Evolutionary conservation across 805 yeast species (phyloP).

Genomic region (Kluyveromyces nonfermentans): DNA sequence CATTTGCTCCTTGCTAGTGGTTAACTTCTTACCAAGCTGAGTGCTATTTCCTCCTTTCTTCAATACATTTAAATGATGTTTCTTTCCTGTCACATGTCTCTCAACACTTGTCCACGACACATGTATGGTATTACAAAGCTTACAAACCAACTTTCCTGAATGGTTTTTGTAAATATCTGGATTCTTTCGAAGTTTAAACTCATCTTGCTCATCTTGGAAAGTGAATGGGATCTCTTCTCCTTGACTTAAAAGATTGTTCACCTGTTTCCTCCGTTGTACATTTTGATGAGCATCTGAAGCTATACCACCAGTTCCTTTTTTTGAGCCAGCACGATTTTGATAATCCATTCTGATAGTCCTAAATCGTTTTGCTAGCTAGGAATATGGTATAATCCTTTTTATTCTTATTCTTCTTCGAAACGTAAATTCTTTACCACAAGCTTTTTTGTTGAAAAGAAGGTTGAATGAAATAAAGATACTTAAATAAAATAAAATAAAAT

Average conservation of each 20-base stretch:
- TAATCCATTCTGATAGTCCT: slow-evolving; percentile 54
- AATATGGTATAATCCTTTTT: background rate
- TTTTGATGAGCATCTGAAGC: slow-evolving; percentile 68
- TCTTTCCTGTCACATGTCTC: slow-evolving; percentile 75
- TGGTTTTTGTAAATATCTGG: slow-evolving; percentile 83
- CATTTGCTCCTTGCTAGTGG: slow-evolving; percentile 13
- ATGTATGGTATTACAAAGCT: slow-evolving; percentile 76
- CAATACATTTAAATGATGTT: slow-evolving; percentile 67
- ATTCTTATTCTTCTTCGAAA: background rate
- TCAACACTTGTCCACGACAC: slow-evolving; percentile 70
- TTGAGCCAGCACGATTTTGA: slow-evolving; percentile 81
- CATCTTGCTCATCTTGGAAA: slow-evolving; percentile 44
- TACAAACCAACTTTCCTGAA: slow-evolving; percentile 78
- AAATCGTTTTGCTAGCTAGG: background rate
- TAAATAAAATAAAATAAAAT: too few relatives aligned
- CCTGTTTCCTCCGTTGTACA: slow-evolving; percentile 56
- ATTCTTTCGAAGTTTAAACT: slow-evolving; percentile 13
- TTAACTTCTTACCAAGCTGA: background rate
- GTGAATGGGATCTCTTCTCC: slow-evolving; percentile 31
- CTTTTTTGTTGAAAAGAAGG: background rate
- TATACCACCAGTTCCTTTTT: slow-evolving; percentile 84
- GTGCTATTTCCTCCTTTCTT: slow-evolving; percentile 41
- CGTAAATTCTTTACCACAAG: background rate
- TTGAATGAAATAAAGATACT: too few relatives aligned
- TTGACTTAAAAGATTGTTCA: slow-evolving; percentile 46